Conservation (phyloP, 2,329 filamentous ascomycete species). For the Botryotinia calthae region DNA sequence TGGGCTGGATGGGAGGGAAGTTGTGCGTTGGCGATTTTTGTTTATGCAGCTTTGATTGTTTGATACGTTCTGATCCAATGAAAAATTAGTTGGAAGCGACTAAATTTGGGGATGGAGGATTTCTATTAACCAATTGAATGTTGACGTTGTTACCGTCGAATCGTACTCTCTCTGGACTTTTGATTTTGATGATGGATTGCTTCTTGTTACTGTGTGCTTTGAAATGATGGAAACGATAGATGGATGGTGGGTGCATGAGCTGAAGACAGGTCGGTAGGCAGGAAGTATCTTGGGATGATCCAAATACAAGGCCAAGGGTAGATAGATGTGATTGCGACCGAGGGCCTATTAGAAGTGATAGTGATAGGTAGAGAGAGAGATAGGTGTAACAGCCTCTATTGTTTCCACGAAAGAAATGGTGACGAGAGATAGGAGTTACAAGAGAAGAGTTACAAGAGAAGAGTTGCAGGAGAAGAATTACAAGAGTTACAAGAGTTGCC, state of each 20-base stretch:
- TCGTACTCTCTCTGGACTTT: neutral
- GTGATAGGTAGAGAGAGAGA: too few relatives aligned
- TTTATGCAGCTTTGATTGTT: conserved; percentile 12
- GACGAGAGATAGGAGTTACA: too few relatives aligned
- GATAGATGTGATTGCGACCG: neutral
- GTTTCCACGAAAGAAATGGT: neutral
- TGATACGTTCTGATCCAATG: neutral
- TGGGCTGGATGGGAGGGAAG: neutral
- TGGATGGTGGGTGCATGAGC: too few relatives aligned
- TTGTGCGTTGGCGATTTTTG: conserved; percentile 10
- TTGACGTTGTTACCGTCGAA: neutral
- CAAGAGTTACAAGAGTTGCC: neutral
- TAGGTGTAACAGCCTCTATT: too few relatives aligned
- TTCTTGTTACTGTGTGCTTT: too few relatives aligned
- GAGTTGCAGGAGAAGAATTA: neutral
- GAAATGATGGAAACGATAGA: neutral
- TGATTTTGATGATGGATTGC: neutral
- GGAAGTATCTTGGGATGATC: neutral
- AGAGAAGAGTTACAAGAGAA: too few relatives aligned
- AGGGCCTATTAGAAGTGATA: neutral
- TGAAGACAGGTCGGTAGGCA: neutral
- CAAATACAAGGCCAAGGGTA: neutral
- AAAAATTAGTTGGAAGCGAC: neutral
- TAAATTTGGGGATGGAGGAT: neutral
- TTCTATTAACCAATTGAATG: neutral